Evolutionary conservation across 2,329 filamentous ascomycete genomes (phyloP).

Genomic region (Ophiostoma piceae): DNA sequence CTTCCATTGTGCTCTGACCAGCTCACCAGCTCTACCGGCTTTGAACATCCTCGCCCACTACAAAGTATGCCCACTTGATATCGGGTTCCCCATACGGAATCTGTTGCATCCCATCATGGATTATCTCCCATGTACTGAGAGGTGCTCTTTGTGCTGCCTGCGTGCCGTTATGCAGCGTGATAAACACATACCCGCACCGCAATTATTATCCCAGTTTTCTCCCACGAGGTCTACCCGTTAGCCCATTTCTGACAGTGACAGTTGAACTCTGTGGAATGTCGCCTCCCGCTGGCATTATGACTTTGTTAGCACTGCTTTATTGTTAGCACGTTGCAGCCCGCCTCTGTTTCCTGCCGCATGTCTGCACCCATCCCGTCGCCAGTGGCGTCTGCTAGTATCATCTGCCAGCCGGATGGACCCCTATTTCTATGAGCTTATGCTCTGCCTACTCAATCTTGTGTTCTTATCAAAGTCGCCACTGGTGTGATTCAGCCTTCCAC

Average conservation of each 20-base stretch:
- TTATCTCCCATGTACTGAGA: background rate
- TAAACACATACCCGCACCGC: background rate
- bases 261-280: background rate
- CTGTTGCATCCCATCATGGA: background rate
- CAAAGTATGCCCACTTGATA: background rate
- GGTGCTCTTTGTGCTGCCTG: background rate
- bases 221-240: background rate
- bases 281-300: background rate
- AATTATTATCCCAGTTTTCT: background rate
- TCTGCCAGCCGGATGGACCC: background rate
- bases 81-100: background rate
- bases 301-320: background rate
- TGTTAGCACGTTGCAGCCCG: background rate
- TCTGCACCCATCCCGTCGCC: background rate
- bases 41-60: background rate
- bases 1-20: slow-evolving; percentile 1
- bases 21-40: background rate
- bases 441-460: background rate
- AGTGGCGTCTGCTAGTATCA: slow-evolving; percentile 3
- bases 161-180: background rate
- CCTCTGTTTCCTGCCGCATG: background rate
- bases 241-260: background rate
- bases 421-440: background rate
- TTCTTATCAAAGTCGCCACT: background rate
- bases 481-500: background rate